Base-by-base conservation (phyloP, 108 stramenopile species). In the Bacterosira constricta region DNA sequence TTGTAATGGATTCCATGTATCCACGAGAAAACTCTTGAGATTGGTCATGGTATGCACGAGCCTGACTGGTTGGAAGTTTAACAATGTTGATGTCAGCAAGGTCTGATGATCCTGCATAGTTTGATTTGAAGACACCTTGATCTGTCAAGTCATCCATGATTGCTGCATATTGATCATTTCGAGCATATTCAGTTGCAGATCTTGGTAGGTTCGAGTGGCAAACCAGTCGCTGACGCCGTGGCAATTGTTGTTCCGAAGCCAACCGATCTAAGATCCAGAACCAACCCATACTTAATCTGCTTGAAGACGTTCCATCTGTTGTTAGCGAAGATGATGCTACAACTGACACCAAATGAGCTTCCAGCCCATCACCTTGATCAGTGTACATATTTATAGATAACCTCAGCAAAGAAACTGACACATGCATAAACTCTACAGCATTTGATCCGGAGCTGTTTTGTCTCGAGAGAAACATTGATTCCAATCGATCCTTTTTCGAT, bases 211-310 rank as follows among this genome's bases (percentile, higher is more conserved):
- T 82, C 2, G 94, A 95, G 71, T 95, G 94, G 12, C 69, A 87
- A 9, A 95, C 49, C 25, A 95, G 58, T 13, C 91, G 66, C 63
- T 94, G 90, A 21, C 60, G 45, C 44, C 90, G 66, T 21, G 77
- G 71, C 37, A 73, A 32, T 47, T 67, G 66, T 1, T 56, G 62
- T 18, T 70, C 59, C 10, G 58, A 59, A 45, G 79, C 64, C 2
- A 91, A 71, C 45, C 72, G 60, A 57, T 95, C 91, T 7, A 92
- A 36, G 59, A 95, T 75, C 94, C 94, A 95, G 61, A 95, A 95
- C 83, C 84, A 90, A 32, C 91, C 94, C 94, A 95, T 95, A 6
- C 67, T 64, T 13, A 91, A 62, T 31, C 80, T 73, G 9, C 50
- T 58, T 12, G 59, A 54, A 6, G 86, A 83, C 4, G 85, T 74